A percentile compares a stretch with the other conserved stretches of the same genome.
phyloP scores from a whole-genome alignment of 2,329 filamentous ascomycete species.

The Colletotrichum lini region DNA sequence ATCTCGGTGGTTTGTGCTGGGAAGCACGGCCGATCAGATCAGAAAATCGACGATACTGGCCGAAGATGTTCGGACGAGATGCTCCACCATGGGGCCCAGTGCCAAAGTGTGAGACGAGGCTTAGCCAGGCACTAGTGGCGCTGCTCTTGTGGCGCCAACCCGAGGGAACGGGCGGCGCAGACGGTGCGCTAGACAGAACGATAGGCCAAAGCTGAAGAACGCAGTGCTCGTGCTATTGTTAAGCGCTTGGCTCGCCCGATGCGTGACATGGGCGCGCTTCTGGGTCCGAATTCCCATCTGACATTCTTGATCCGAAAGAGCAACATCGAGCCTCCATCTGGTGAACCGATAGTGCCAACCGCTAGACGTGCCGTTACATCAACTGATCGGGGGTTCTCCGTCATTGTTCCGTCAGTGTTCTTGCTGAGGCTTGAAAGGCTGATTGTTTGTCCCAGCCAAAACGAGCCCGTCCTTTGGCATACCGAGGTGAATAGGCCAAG shows the following conservation, averaged over 20 bases:
- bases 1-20: neutral
- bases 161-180: slow-evolving; percentile 26
- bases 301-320: slow-evolving; percentile 9
- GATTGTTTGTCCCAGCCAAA: slow-evolving; percentile 18
- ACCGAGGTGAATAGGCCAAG: neutral
- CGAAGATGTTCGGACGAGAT: slow-evolving; percentile 32
- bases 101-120: slow-evolving; percentile 22
- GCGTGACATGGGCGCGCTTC: slow-evolving; percentile 3
- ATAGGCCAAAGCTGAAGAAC: slow-evolving; percentile 9
- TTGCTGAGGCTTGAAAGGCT: neutral
- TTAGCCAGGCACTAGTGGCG: slow-evolving; percentile 28
- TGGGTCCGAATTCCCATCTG: slow-evolving; percentile 6
- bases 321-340: slow-evolving; percentile 4
- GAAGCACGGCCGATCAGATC: slow-evolving; percentile 1
- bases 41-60: neutral
- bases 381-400: slow-evolving; percentile 6
- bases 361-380: slow-evolving; percentile 16
- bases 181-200: neutral
- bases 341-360: neutral
- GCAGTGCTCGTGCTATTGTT: neutral
- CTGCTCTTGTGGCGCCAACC: slow-evolving; percentile 22
- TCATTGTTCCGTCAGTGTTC: slow-evolving; percentile 30
- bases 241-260: neutral
- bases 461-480: neutral
- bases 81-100: slow-evolving; percentile 10